Evolutionary conservation across 2,329 filamentous ascomycete species (phyloP).

Genomic region (Pseudogymnoascus sp.): DNA sequence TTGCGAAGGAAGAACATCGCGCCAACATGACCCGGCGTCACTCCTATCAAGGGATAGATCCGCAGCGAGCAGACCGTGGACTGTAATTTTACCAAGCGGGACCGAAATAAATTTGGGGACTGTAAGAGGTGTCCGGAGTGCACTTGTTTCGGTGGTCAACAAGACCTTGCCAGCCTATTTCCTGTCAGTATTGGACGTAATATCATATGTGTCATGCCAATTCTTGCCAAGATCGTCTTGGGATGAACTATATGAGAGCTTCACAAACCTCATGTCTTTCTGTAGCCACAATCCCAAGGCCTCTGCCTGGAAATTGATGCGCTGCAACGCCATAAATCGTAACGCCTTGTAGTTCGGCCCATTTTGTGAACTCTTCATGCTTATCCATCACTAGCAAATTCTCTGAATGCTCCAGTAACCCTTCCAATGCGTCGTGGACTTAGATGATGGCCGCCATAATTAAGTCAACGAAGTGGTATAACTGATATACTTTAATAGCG

Average conservation of each 20-base stretch:
- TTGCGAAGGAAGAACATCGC: slow-evolving; percentile 57
- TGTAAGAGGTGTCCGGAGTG: slow-evolving; percentile 58
- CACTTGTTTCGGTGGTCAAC: slow-evolving; percentile 55
- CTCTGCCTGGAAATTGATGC: slow-evolving; percentile 60
- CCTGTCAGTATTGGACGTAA: neutral
- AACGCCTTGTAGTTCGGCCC: slow-evolving; percentile 61
- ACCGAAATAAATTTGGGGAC: slow-evolving; percentile 47
- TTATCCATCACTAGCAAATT: slow-evolving; percentile 22
- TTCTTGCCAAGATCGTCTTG: neutral
- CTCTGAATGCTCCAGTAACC: neutral
- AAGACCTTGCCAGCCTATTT: slow-evolving; percentile 51
- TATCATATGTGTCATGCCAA: slow-evolving; percentile 3
- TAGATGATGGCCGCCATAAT: neutral
- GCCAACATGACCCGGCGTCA: slow-evolving; percentile 45
- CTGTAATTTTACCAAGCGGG: slow-evolving; percentile 48
- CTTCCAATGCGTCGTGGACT: neutral
- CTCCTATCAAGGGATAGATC: slow-evolving; percentile 51
- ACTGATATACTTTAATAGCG: neutral
- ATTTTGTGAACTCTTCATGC: slow-evolving; percentile 54
- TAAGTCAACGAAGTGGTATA: neutral
- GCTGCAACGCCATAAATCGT: slow-evolving; percentile 61
- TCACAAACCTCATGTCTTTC: slow-evolving; percentile 53
- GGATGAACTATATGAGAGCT: neutral
- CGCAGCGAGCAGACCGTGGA: slow-evolving; percentile 68
- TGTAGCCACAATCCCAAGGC: slow-evolving; percentile 70